A percentile compares a stretch with the other conserved stretches of the same genome.
Evolutionary conservation across 2,329 filamentous ascomycete species (phyloP).

Genomic region (Aspergillus awamori): DNA sequence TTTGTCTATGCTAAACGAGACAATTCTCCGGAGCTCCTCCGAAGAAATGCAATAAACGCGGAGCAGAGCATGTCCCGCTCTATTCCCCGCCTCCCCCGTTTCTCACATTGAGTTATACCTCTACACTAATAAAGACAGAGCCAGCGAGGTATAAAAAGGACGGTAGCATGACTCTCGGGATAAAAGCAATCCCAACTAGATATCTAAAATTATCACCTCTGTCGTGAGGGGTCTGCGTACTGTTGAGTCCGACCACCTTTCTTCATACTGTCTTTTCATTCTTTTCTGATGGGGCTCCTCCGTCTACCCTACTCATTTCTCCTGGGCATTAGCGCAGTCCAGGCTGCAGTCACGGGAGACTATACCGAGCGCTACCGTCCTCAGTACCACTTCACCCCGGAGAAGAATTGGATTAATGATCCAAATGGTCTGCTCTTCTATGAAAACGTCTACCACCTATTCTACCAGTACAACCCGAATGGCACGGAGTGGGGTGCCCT

Average conservation of each 20-base stretch:
- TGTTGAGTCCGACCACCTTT: too few species aligned
- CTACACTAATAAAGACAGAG: background rate
- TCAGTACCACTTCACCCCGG: constrained; percentile 14
- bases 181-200: too few species aligned
- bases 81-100: background rate
- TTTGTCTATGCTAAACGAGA: background rate
- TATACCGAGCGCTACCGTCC: constrained; percentile 12
- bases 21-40: background rate
- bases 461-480: constrained; percentile 55
- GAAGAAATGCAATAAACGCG: background rate
- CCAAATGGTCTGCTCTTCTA: constrained; percentile 16
- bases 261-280: too few species aligned
- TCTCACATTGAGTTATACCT: background rate
- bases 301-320: background rate
- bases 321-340: background rate
- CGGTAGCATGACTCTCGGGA: background rate
- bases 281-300: background rate
- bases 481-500: constrained; percentile 46
- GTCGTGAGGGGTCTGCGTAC: too few species aligned
- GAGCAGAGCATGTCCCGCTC: background rate
- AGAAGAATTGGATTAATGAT: constrained; percentile 18
- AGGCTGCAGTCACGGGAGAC: background rate
- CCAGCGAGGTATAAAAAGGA: background rate
- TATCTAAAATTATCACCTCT: too few species aligned
- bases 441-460: constrained; percentile 50